These are phyloP conservation scores for Flaveria robusta DNA, from an alignment of 129 eudicot genomes.

Conservation along the genomic window DNA sequence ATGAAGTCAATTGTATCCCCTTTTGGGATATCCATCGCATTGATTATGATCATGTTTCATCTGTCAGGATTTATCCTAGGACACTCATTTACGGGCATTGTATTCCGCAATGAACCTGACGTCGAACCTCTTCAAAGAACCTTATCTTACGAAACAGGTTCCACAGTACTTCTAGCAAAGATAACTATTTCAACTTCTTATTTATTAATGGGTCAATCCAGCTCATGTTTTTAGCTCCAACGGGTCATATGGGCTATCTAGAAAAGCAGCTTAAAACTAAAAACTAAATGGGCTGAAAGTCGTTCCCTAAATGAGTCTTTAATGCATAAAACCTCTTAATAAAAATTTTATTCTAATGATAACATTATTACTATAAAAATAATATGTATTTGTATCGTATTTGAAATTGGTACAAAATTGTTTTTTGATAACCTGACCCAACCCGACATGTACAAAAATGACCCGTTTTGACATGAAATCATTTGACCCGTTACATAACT, in stretches of 20 bases:
- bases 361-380: not conserved
- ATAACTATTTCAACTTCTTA: not conserved
- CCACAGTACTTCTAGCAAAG: not conserved
- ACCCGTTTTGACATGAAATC: not conserved
- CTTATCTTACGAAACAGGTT: conserved; percentile 79
- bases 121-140: conserved; percentile 85
- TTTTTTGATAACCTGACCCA: not conserved
- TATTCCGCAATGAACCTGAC: conserved; percentile 60
- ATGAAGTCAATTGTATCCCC: conserved; percentile 70
- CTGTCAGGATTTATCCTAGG: conserved; percentile 65
- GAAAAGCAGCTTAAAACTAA: not conserved
- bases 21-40: conserved; percentile 61
- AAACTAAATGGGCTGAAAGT: no score
- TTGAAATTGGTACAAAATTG: not conserved
- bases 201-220: not conserved
- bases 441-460: not conserved
- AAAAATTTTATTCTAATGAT: no score
- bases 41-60: conserved; percentile 65
- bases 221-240: not conserved
- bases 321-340: no score
- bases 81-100: conserved; percentile 53
- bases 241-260: not conserved
- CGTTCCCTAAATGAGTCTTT: no score
- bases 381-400: not conserved
- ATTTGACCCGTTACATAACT: not conserved